These are phyloP conservation scores for Lentinus brumalis DNA, from an alignment of 768 basidiomycete species.

Conservation along the genomic window DNA sequence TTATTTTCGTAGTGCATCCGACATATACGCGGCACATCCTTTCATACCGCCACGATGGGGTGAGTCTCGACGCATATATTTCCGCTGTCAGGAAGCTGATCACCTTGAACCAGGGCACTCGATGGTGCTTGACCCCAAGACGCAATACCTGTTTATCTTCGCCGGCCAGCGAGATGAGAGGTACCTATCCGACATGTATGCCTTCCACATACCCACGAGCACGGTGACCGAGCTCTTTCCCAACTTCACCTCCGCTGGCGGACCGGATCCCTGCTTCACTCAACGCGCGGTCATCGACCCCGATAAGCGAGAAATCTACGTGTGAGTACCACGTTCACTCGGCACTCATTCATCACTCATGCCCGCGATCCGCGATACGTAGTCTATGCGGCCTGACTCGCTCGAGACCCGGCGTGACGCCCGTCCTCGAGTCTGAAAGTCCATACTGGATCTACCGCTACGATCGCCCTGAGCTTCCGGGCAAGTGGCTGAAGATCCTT, in stretches of 20 bases:
- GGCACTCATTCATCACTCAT: not conserved
- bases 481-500: slow-evolving; percentile 65
- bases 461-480: slow-evolving; percentile 48
- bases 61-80: slow-evolving; percentile 24
- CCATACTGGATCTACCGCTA: slow-evolving; percentile 75
- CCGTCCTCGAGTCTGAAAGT: slow-evolving; percentile 47
- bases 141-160: slow-evolving; percentile 67
- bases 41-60: slow-evolving; percentile 65
- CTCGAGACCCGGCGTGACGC: slow-evolving; percentile 39
- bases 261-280: slow-evolving; percentile 73
- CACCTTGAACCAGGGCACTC: slow-evolving; percentile 59
- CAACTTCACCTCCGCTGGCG: slow-evolving; percentile 61
- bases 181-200: slow-evolving; percentile 76
- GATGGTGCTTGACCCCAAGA: slow-evolving; percentile 71
- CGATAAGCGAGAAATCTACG: slow-evolving; percentile 64
- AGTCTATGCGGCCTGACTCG: slow-evolving; percentile 68
- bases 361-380: too few species aligned
- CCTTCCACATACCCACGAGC: slow-evolving; percentile 62
- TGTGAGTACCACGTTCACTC: slow-evolving; percentile 46
- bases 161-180: slow-evolving; percentile 71
- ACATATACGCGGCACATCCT: slow-evolving; percentile 35
- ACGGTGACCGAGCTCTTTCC: slow-evolving; percentile 62
- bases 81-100: not conserved
- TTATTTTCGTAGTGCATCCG: slow-evolving; percentile 20
- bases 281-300: slow-evolving; percentile 74